Conservation (phyloP, 2,329 filamentous ascomycete species). For the Pleoardoris graminearum region DNA sequence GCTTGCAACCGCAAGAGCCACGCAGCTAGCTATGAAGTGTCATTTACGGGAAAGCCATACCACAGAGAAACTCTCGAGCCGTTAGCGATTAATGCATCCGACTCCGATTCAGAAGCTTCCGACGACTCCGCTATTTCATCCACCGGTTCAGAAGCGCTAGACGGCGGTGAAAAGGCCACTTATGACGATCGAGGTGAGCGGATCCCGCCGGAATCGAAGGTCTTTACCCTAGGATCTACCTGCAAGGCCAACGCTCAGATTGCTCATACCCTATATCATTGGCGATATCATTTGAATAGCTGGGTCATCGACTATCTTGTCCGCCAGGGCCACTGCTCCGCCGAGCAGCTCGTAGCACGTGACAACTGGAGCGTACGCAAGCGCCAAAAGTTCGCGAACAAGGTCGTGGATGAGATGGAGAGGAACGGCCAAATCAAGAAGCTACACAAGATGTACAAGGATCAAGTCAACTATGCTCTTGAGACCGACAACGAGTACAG, state of each 20-base stretch:
- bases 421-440: slow-evolving; percentile 60
- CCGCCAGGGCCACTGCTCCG: slow-evolving; percentile 59
- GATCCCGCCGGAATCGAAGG: slow-evolving; percentile 31
- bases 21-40: slow-evolving; percentile 66
- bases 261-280: slow-evolving; percentile 73
- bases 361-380: slow-evolving; percentile 64
- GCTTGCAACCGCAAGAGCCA: slow-evolving; percentile 73
- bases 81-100: slow-evolving; percentile 51
- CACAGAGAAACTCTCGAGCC: slow-evolving; percentile 67
- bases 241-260: slow-evolving; percentile 69
- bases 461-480: slow-evolving; percentile 51
- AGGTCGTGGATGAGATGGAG: slow-evolving; percentile 68
- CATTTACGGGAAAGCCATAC: slow-evolving; percentile 69
- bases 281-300: slow-evolving; percentile 73
- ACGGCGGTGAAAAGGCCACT: slow-evolving; percentile 29
- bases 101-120: slow-evolving; percentile 26
- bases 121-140: slow-evolving; percentile 28
- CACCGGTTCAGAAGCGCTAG: slow-evolving; percentile 20
- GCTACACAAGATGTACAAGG: slow-evolving; percentile 68
- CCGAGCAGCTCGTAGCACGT: slow-evolving; percentile 62
- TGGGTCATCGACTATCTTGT: slow-evolving; percentile 68
- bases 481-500: slow-evolving; percentile 36
- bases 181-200: slow-evolving; percentile 33
- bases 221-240: slow-evolving; percentile 38
- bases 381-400: slow-evolving; percentile 62